phyloP scores from a whole-genome alignment of 129 eudicot genomes.

The Silybum marianum region DNA sequence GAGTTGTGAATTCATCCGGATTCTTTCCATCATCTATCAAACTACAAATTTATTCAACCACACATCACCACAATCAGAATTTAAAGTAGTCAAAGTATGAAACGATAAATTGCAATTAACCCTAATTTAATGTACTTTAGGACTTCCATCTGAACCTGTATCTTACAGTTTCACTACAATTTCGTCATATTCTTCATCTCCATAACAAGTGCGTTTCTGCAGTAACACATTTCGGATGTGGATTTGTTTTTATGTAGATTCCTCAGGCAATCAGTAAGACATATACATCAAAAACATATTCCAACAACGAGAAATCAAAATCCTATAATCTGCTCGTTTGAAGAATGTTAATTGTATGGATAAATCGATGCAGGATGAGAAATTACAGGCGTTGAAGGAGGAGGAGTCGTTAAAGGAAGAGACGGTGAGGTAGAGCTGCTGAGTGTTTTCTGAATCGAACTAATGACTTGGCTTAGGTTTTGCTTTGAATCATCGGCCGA shows the following conservation, averaged over 20 bases:
- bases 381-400: conserved; percentile 78
- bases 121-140: conserved; percentile 50
- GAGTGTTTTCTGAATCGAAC: too few relatives aligned
- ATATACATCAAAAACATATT: not conserved
- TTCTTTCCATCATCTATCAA: conserved; percentile 89
- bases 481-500: too few relatives aligned
- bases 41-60: conserved; percentile 29
- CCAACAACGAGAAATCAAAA: not conserved
- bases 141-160: conserved; percentile 85
- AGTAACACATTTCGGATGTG: not conserved
- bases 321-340: too few relatives aligned
- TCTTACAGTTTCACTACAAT: conserved; percentile 62
- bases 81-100: not conserved
- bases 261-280: too few relatives aligned
- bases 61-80: not conserved
- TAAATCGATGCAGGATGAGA: not conserved
- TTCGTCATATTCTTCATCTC: conserved; percentile 85
- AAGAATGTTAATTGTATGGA: too few relatives aligned
- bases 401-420: too few relatives aligned
- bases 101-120: not conserved
- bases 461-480: too few relatives aligned
- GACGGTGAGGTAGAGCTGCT: too few relatives aligned
- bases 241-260: not conserved
- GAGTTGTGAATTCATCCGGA: conserved; percentile 58
- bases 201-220: conserved; percentile 69